Base-by-base conservation (phyloP, 768 basidiomycete species). In the Agrocybe praecox region DNA sequence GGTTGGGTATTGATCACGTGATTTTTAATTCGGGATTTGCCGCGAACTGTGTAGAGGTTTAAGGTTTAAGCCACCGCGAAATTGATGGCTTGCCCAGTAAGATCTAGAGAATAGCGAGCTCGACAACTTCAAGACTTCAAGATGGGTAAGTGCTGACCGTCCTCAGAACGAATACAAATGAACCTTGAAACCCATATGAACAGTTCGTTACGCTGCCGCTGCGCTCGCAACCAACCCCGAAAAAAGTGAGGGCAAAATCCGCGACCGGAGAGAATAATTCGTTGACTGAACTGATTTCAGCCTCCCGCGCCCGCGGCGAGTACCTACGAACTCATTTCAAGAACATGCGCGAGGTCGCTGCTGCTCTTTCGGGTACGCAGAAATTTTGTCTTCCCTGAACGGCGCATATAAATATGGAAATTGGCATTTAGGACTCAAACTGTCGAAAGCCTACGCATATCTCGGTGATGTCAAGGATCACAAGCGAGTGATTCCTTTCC, bases 301-400 rank as follows among this genome's bases (percentile, higher is more conserved):
- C 92, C 74, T 88, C 96, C 69, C 90, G 86, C 70, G 90, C 96
- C 57, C 90, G 91, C 69, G 95, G 95, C 68, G 94, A 96, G 81
- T 95, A 98, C 84, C 87, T 97, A 71, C 92, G 96, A 68, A 98
- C 97, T 47, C 96, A 98, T 82, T 99, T 97, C 88, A 99, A 99
- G 90, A 99, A 98, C 86, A 98, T 97, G 94, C 89, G 93, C 62
- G 97, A 99, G 78, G 97, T 98, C 55, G 96, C 92, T 50, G 96
- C 96, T 62, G 94, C 92, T 64, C 81, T 98, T 62, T 85, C 88
- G 63, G 96, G 95, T 94, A 62, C 68, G 82, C 75, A 42, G 33
- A 3, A 17, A 36, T n/a, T 10, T 19, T 23, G 34, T 14, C 49
- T 50, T 42, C 34, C 18, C n/a, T 45, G 22, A 53, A 53, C 49